A percentile compares a stretch with the other conserved stretches of the same genome.
Conservation (phyloP, 257 asterid species). For the Ballota nigra region DNA sequence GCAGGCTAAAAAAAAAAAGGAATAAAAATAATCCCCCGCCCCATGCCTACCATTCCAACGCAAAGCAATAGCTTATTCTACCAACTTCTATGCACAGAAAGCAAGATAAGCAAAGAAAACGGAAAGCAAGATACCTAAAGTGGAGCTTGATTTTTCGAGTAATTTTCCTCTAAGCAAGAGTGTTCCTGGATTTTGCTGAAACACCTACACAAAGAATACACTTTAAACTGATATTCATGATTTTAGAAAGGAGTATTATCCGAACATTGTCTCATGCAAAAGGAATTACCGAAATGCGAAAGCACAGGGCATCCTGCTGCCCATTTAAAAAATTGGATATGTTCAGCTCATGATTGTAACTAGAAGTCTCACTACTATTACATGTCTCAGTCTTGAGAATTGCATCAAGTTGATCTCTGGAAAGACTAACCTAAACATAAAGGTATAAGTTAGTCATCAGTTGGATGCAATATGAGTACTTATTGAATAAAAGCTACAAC, state of each 20-base stretch:
- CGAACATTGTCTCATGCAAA: not conserved
- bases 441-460: slow-evolving; percentile 11
- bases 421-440: slow-evolving; percentile 40
- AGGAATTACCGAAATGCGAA: slow-evolving; percentile 62
- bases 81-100: not conserved
- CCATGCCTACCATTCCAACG: not conserved
- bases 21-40: too few relatives aligned
- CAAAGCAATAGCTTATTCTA: not conserved
- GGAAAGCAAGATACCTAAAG: too few relatives aligned
- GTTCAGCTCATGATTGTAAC: slow-evolving; percentile 24
- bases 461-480: not conserved
- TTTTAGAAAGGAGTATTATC: not conserved
- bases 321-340: slow-evolving; percentile 21
- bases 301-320: slow-evolving; percentile 39
- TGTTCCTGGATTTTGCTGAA: slow-evolving; percentile 88
- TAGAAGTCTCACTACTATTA: slow-evolving; percentile 14
- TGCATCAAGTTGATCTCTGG: slow-evolving; percentile 50
- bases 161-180: slow-evolving; percentile 67
- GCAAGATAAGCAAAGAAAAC: too few relatives aligned
- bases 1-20: too few relatives aligned
- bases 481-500: not conserved
- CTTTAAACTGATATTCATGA: not conserved
- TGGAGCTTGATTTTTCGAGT: slow-evolving; percentile 50
- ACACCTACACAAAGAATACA: slow-evolving; percentile 47
- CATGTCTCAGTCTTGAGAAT: slow-evolving; percentile 37